Percentiles rank a stretch among this genome's conserved stretches.
phyloP scores from a whole-genome alignment of 2,329 filamentous ascomycete species.

The Alternaria gaisen region DNA sequence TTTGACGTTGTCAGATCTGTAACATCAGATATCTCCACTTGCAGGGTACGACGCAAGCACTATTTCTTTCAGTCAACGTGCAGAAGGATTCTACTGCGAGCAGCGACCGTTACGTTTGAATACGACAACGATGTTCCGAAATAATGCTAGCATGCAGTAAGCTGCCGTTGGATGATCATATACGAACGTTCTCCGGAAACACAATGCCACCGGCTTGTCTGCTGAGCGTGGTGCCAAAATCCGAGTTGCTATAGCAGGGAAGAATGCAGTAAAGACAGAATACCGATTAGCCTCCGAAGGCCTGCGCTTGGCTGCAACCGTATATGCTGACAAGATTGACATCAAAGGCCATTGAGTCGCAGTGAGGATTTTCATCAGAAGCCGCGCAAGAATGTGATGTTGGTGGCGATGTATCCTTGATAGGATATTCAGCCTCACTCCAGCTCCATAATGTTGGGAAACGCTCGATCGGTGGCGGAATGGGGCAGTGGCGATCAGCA shows the following conservation, averaged over 20 bases:
- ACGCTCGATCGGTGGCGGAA: constrained; percentile 2
- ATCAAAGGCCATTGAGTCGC: neutral
- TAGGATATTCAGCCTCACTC: neutral
- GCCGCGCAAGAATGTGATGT: neutral
- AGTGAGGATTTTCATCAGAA: neutral
- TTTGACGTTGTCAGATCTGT: neutral
- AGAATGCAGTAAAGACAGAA: neutral
- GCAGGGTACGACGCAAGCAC: neutral
- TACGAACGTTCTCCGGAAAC: neutral
- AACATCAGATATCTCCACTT: neutral
- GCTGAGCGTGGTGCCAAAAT: neutral
- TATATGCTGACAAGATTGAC: neutral
- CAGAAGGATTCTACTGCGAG: neutral
- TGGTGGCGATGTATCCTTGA: neutral
- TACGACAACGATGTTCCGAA: neutral
- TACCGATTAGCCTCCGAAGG: neutral
- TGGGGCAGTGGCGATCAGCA: constrained; percentile 4
- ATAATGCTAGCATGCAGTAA: neutral
- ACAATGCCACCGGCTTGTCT: neutral
- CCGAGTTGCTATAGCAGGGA: neutral
- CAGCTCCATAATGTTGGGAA: constrained; percentile 2
- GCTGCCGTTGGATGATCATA: neutral
- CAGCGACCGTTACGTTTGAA: neutral
- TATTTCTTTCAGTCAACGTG: neutral
- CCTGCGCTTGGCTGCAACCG: neutral